phyloP scores from a whole-genome alignment of 768 basidiomycete species.

The Lactarius vividus region DNA sequence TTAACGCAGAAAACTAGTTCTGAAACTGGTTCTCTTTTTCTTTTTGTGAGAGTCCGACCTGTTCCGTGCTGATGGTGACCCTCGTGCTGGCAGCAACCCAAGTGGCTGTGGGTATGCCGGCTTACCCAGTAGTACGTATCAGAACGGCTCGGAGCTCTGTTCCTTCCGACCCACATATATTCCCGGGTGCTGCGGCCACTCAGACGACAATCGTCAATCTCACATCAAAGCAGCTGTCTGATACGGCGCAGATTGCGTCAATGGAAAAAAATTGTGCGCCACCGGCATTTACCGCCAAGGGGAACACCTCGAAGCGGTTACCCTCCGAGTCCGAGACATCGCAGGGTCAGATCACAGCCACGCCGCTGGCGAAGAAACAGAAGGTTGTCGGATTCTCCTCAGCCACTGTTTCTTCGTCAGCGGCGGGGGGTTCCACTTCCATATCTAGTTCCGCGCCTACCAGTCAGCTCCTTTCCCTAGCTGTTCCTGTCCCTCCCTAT shows the following conservation, averaged over 20 bases:
- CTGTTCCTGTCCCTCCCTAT: not conserved
- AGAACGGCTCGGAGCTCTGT: not conserved
- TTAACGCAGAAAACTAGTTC: not conserved
- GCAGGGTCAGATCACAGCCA: too few species aligned
- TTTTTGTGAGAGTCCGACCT: not conserved
- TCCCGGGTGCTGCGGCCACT: not conserved
- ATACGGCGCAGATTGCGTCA: not conserved
- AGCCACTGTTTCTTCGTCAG: not conserved
- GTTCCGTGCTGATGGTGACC: not conserved
- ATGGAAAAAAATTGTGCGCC: not conserved
- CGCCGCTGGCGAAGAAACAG: not conserved
- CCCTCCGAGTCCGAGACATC: not conserved
- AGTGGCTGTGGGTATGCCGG: not conserved
- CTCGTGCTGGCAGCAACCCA: not conserved
- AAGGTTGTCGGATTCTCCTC: not conserved
- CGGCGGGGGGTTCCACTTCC: not conserved
- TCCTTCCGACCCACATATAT: conserved; percentile 11
- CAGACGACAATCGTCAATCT: not conserved
- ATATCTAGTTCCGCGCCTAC: not conserved
- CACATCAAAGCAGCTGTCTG: not conserved
- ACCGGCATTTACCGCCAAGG: not conserved
- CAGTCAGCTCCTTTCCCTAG: not conserved
- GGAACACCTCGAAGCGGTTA: not conserved
- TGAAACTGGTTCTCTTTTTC: not conserved
- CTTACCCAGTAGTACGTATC: too few species aligned